Evolutionary conservation across 1,284 basidiomycete species (phyloP), one percentile per base, ranked within the genome.

Genomic region (Sanghuangporus weigelae): DNA sequence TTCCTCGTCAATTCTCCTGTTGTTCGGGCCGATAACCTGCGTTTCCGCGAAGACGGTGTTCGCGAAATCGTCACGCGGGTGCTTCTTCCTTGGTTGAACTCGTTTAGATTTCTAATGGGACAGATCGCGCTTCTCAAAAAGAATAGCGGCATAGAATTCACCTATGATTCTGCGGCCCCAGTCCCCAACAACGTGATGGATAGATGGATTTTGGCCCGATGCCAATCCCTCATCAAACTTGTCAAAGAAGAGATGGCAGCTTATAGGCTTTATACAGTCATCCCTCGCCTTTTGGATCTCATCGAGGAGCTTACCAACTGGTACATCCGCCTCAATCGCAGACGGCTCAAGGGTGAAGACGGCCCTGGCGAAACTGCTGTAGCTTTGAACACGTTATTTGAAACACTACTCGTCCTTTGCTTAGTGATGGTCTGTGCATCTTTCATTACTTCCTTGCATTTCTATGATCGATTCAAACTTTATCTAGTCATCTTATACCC

Each of bases 261-360:
- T 11, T 42, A 42, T 7, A 42, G 40, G 40, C 40, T 42, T 7
- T 42, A 42, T 8, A 42, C 40, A 3, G 40, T 42, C 7, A 42
- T 42, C 66, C 95, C 95, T 16, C 86, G 93, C 36, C 80, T 98
- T 60, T 81, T 98, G 63, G 91, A 93, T 68, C 87, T 99, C 66
- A 85, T 99, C 55, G 93, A 97, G 69, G 97, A 99, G 76, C 82
- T 99, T 65, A 99, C 97, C 53, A 99, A 99, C 76, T 98, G 96
- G 96, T 99, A 99, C 78, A 99, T 99, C 72, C 95, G 97, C 60
- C 99, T 98, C 82, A 99, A 99, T 78, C 89, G 96, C 63, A 89
- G 90, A 68, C 86, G 96, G 38, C 79, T 99, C 64, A 99, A 99
- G 82, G 96, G 97, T 55, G 93, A 96, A 75, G 91, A 94, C 71